Base-by-base conservation (phyloP, 2,329 filamentous ascomycete species). In the Stemphylium vesicarium region DNA sequence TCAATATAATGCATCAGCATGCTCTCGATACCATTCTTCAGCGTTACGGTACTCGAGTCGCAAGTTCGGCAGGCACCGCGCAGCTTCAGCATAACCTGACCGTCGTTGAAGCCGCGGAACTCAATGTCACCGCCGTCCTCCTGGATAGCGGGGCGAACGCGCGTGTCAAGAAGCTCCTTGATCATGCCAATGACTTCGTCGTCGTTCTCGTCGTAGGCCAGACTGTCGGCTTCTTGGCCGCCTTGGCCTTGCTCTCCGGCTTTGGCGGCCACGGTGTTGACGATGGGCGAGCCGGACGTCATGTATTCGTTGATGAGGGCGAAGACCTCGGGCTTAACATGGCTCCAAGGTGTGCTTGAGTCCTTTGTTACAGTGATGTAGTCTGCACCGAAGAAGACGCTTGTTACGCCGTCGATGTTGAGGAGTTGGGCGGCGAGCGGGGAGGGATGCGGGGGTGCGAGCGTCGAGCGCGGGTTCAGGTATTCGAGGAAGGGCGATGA, bases 91-190 rank as follows among this genome's bases (percentile, higher is more conserved):
- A 86, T 75, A n/a, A 96, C 95, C 59, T 89, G 85, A 0, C 95
- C 95, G 65, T 92, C 84, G 64, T 92, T 85, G 69, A 98, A 98
- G 1, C 94, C 94, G 15, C 91, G 83, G 75, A 94, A 96, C 75
- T 99, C 95, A 70, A 99, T 98, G 74, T 99, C 95, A 40, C 95
- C 95, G 42, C 95, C 95, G 66, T 99, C 95, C 75, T 98, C 95
- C 76, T 98, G 95, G 60, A 99, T 99, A 1, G 94, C 91, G 0
- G 95, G 95, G 38, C 95, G 85, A 70, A 99, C 96, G 59, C 95
- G 84, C 22, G 95, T 99, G 78, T 99, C 95, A 32, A 99, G 82
- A 29, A 99, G 81, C 79, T 99, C 95, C 80, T 98, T 96, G 79
- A 99, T 98, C 95, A 98, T 98, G 55, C 92, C 90, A 8, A 99